These are phyloP conservation scores for Auriscalpium vulgare DNA, from an alignment of 768 basidiomycete species.

Conservation along the genomic window DNA sequence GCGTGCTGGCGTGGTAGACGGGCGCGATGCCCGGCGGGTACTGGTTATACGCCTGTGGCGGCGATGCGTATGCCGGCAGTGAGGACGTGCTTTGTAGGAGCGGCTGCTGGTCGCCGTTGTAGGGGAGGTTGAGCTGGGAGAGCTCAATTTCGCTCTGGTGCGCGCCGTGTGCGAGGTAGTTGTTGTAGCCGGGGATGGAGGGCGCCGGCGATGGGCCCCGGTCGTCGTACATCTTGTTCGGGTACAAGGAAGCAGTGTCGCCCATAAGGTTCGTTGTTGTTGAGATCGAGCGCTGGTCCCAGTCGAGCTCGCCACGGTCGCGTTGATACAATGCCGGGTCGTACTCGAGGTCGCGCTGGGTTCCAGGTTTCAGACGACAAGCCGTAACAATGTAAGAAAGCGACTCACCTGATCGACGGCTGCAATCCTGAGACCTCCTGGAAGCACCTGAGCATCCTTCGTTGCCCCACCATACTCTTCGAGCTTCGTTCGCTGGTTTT, in stretches of 20 bases:
- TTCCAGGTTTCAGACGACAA: not conserved
- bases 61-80: conserved; percentile 12
- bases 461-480: conserved; percentile 74
- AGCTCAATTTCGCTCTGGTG: conserved; percentile 44
- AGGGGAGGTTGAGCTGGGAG: conserved; percentile 39
- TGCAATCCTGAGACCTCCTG: conserved; percentile 78
- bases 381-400: not conserved
- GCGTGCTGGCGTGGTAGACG: conserved; percentile 33
- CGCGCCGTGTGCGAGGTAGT: conserved; percentile 48
- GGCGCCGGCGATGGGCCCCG: conserved; percentile 34
- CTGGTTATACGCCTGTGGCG: conserved; percentile 19
- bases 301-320: conserved; percentile 80
- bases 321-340: conserved; percentile 73
- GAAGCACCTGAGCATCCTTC: conserved; percentile 65
- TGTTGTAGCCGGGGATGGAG: conserved; percentile 39
- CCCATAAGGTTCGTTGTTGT: conserved; percentile 46
- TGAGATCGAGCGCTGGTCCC: conserved; percentile 75
- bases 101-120: conserved; percentile 44
- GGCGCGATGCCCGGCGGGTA: conserved; percentile 36
- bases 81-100: conserved; percentile 29
- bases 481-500: conserved; percentile 52
- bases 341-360: conserved; percentile 66
- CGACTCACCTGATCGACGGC: conserved; percentile 60
- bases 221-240: conserved; percentile 33
- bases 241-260: conserved; percentile 35